Base-by-base conservation (phyloP, 2,329 filamentous ascomycete species). In the Periglandula ipomoeae region DNA sequence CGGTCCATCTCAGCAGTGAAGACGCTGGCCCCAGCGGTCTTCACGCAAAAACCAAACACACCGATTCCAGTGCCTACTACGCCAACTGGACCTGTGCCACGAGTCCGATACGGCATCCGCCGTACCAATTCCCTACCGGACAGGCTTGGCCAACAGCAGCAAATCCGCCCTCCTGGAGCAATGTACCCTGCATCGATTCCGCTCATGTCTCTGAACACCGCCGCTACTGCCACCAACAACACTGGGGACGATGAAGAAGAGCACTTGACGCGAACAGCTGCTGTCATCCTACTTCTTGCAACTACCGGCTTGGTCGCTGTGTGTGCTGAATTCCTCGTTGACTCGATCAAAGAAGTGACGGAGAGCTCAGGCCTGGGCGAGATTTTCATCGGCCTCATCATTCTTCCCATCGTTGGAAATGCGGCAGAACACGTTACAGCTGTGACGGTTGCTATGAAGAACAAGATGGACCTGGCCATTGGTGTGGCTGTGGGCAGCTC, bases 401-500 rank as follows among this genome's bases (percentile, higher is more conserved):
- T 87, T 52, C 70, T 87, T 2, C 84, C 84, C 8, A 84, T 87
- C 49, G 82, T 87, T 13, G 84, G 84, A 47, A 87, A 87, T 55
- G 83, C 84, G 0, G 83, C 83, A 1, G 84, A 87, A 65, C 83
- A 87, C 62, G 80, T 85, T 11, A 87, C 84, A 3, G 82, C 84
- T 4, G 76, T 87, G 20, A 82, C 78, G 5, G 83, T 86, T 7
- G 84, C 83, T 0, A 76, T 80, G 65, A 85, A 85, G 68, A 85
- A 87, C 66, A 85, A 87, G 69, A 85, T 87, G 81, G 83, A 87
- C 62, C 67, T 87, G 32, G 82, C 84, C 1, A 86, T 87, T 47
- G 82, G 82, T 53, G 83, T 87, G 19, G 82, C 83, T 4, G 75
- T 87, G 7, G 84, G 84, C 49, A 82, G 77, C 54, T 83, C 79